A percentile compares a stretch with the other conserved stretches of the same genome.
Evolutionary conservation across 2,329 filamentous ascomycete species (phyloP).

Genomic region (Thelonectria olida): DNA sequence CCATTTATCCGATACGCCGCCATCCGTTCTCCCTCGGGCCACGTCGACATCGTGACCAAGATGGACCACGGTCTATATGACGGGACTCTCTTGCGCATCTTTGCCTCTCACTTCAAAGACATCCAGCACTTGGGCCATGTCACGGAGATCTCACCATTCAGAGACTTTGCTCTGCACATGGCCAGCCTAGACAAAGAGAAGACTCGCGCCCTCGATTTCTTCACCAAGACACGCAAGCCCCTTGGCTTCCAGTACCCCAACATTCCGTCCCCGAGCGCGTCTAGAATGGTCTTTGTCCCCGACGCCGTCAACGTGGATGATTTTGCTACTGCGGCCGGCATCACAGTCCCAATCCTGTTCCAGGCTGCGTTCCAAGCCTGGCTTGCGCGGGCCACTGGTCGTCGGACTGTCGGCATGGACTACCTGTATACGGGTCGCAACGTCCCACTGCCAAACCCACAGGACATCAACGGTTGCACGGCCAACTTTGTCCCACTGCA

Average conservation of each 20-base stretch:
- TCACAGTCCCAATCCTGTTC: constrained; percentile 47
- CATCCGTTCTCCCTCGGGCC: constrained; percentile 36
- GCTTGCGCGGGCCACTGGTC: constrained; percentile 34
- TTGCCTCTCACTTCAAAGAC: constrained; percentile 45
- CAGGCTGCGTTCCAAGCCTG: constrained; percentile 45
- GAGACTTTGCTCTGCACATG: constrained; percentile 38
- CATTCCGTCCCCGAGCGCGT: background rate
- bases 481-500: constrained; percentile 46
- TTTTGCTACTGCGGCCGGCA: constrained; percentile 33
- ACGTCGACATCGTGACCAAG: constrained; percentile 43
- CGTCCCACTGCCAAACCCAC: constrained; percentile 46
- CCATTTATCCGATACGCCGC: constrained; percentile 47
- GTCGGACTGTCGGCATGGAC: constrained; percentile 42
- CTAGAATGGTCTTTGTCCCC: constrained; percentile 1
- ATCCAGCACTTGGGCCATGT: constrained; percentile 14
- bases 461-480: constrained; percentile 47
- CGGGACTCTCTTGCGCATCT: constrained; percentile 48
- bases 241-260: constrained; percentile 33
- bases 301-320: constrained; percentile 23
- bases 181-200: constrained; percentile 7
- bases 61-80: constrained; percentile 43
- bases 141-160: constrained; percentile 33
- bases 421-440: constrained; percentile 51
- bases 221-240: constrained; percentile 23
- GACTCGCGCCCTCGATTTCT: background rate